Base-by-base conservation (phyloP, 495 filamentous ascomycete genomes). In the Neurospora sp. region DNA sequence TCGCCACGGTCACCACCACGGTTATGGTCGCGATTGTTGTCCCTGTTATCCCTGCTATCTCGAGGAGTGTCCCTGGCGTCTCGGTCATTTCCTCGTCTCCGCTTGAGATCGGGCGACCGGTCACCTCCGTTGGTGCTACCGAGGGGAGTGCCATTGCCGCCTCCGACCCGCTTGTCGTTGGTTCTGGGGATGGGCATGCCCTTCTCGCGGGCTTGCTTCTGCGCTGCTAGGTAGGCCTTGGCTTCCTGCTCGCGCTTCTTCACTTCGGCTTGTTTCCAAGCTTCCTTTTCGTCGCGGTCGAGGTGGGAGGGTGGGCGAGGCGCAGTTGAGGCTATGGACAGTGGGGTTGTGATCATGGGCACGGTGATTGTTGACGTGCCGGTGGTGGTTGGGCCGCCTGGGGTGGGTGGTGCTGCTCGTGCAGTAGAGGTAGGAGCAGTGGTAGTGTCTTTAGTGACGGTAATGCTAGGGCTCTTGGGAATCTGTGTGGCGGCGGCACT, bases 201-300 rank as follows among this genome's bases (percentile, higher is more conserved):
- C 70, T 87, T 87, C 68, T 80, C 85, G 12, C 81, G 79, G 22
- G 86, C 86, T 70, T 86, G 85, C 65, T 84, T 84, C 69, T 86
- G 84, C 6, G 84, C 85, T 9, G 85, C 86, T 17, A 87, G 79
- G 73, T 87, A 88, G 16, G 84, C 84, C 74, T 86, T 87, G n/a
- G 86, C 86, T 79, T 88, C 86, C 70, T 84, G 81, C 72, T 87
- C 86, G n/a, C 86, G 84, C 72, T 86, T 83, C 78, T 83, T 86
- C 68, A 86, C 84, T 75, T 87, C 85, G 45, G 81, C 82, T 71
- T 84, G 85, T 73, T 87, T 87, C 84, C 84, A 84, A 3, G 81
- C 82, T 77, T 84, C 84, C 39, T 76, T 77, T 27, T 81, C 81
- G 17, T 76, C 76, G 22, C 75, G 76, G 71, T 75, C 77, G 9